Conservation (phyloP, 495 filamentous ascomycete genomes). For the Neurospora cerealis region DNA sequence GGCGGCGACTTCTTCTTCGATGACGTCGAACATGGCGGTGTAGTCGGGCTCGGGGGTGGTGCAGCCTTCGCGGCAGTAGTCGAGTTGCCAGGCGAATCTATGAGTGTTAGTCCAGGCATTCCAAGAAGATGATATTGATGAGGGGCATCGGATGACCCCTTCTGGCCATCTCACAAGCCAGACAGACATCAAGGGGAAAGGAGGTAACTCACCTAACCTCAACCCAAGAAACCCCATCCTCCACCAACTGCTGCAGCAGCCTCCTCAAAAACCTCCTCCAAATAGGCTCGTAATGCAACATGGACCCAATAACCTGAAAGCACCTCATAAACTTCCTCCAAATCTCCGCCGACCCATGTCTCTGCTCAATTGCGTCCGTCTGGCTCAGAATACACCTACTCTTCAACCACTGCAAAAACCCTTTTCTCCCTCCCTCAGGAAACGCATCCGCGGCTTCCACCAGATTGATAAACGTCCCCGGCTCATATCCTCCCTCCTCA, state of each 20-base stretch:
- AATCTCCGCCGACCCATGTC: conserved; percentile 68
- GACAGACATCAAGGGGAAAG: background rate
- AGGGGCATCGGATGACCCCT: background rate
- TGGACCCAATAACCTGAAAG: conserved; percentile 58
- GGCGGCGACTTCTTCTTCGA: conserved; percentile 67
- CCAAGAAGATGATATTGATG: background rate
- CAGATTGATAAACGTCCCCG: conserved; percentile 46
- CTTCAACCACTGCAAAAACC: conserved; percentile 73
- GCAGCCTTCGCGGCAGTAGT: conserved; percentile 48
- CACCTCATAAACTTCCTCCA: conserved; percentile 67
- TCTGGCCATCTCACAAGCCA: background rate
- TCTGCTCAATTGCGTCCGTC: conserved; percentile 65
- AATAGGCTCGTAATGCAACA: conserved; percentile 87
- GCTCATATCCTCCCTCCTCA: conserved; percentile 37
- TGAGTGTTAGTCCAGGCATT: conserved; percentile 5
- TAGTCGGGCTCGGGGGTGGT: conserved; percentile 53
- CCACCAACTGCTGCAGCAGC: conserved; percentile 55
- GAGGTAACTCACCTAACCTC: conserved; percentile 44
- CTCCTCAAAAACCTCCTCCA: conserved; percentile 63
- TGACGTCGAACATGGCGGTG: conserved; percentile 53
- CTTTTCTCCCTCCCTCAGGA: conserved; percentile 55
- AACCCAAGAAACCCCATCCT: conserved; percentile 73
- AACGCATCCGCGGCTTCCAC: conserved; percentile 59
- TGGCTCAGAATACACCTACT: conserved; percentile 57
- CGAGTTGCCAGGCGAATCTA: conserved; percentile 48